Percentiles rank a stretch among this genome's conserved stretches.
phyloP scores from a whole-genome alignment of 2,329 filamentous ascomycete species.

The Aspergillus caelatus region DNA sequence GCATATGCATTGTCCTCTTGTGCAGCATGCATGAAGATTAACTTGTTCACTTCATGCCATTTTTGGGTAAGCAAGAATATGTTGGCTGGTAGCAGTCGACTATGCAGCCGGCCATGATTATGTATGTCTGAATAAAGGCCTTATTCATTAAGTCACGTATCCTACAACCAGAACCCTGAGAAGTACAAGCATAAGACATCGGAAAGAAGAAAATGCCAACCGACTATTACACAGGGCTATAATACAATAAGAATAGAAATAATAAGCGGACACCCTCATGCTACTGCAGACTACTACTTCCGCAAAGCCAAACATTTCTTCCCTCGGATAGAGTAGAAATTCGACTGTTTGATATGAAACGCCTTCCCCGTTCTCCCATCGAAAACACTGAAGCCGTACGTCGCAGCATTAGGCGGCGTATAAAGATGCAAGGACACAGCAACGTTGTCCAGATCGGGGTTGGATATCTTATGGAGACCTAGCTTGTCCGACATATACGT shows the following conservation, averaged over 20 bases:
- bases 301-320: conserved; percentile 28
- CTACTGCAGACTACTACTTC: not conserved
- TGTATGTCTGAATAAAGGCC: not conserved
- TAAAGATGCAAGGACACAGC: conserved; percentile 88
- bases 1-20: not conserved
- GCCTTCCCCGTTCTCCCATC: conserved; percentile 74
- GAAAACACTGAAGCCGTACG: conserved; percentile 79
- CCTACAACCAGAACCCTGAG: not conserved
- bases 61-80: not conserved
- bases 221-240: not conserved
- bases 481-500: conserved; percentile 90
- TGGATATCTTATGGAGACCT: conserved; percentile 80
- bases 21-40: conserved; percentile 3
- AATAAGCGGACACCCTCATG: not conserved
- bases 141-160: not conserved
- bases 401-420: conserved; percentile 86
- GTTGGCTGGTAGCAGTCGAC: not conserved
- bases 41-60: not conserved
- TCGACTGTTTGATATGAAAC: conserved; percentile 70
- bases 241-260: not conserved
- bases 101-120: not conserved
- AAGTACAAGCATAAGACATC: not conserved
- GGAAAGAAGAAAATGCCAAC: not conserved
- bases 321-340: conserved; percentile 69
- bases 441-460: conserved; percentile 69